phyloP scores from a whole-genome alignment of 257 asterid genomes.

The Nicotiana paniculata region DNA sequence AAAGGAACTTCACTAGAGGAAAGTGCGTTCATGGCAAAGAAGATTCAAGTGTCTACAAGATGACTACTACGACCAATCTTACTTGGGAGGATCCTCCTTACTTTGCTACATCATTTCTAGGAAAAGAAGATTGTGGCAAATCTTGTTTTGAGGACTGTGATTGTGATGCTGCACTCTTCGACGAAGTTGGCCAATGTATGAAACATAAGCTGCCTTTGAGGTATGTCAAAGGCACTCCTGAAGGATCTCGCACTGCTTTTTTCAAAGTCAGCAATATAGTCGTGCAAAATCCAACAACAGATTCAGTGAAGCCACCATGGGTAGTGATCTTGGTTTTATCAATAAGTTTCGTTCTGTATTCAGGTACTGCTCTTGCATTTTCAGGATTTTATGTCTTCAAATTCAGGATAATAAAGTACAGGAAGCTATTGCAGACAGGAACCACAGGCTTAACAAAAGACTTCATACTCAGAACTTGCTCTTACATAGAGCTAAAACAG shows the following conservation, averaged over 20 bases:
- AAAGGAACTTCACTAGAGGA: slow-evolving; percentile 11
- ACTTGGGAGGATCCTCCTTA: slow-evolving; percentile 14
- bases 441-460: slow-evolving; percentile 13
- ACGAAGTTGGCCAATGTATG: background rate
- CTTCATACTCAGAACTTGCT: slow-evolving; percentile 19
- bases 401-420: slow-evolving; percentile 2
- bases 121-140: slow-evolving; percentile 6
- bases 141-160: slow-evolving; percentile 23
- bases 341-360: slow-evolving; percentile 7
- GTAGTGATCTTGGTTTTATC: slow-evolving; percentile 15
- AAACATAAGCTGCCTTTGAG: slow-evolving; percentile 20
- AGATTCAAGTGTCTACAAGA: background rate
- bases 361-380: slow-evolving; percentile 9
- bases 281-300: background rate
- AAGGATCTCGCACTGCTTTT: slow-evolving; percentile 7
- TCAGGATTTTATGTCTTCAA: slow-evolving; percentile 10
- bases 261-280: slow-evolving; percentile 11
- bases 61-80: background rate
- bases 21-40: slow-evolving; percentile 14
- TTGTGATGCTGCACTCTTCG: slow-evolving; percentile 19
- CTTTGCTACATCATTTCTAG: slow-evolving; percentile 5
- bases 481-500: slow-evolving; percentile 18
- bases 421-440: slow-evolving; percentile 15
- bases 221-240: slow-evolving; percentile 9
- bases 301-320: slow-evolving; percentile 21